Base-by-base conservation (phyloP, 2,329 filamentous ascomycete species). In the Cryphonectria parasitica region DNA sequence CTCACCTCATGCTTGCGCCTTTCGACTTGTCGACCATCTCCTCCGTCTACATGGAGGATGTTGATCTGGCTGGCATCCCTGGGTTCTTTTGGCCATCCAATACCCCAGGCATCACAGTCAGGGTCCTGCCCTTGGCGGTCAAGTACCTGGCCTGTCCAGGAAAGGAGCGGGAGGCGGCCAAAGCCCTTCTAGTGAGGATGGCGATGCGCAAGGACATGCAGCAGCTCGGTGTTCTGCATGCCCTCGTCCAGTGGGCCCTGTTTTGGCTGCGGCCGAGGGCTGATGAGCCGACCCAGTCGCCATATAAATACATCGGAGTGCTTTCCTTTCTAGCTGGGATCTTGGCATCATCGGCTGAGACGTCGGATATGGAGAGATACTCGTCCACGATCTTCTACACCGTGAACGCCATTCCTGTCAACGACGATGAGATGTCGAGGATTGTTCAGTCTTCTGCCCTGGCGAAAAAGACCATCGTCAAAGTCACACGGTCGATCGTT, bases 21-120 rank as follows among this genome's bases (percentile, higher is more conserved):
- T 99, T 99, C 80, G 95, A 98, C 76, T 84, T 99, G 67, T 87
- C 91, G 2, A 94, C 93, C 2, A 95, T 99, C 72, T 98, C 95
- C 1, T 88, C 88, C 2, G 80, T 83, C 1, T 84, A 86, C 41
- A 79, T 83, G 25, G 85, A 87, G 43, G 83, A 87, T 70, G 78
- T 82, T 2, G 80, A 81, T 25, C 76, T 82, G 4, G 81, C 82
- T 0, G 74, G 73, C 2, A 81, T 88, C 1, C 76, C 81, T 0
- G 86, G 84, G 1, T 81, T 93, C 25, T 76, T 79, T 11, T 86
- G 92, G 80, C 88, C 91, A 0, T 75, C 78, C 1, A 81, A 88
- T 43, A 82, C 94, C 1, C 94, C 95, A 0, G 87, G 87, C 1
- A 87, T 98, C 69, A 88, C 93, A 0, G 82, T 88, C 7, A 87